Base-by-base conservation (phyloP, 208 protist genomes). In the Acanthamoeba culbertsoni region DNA sequence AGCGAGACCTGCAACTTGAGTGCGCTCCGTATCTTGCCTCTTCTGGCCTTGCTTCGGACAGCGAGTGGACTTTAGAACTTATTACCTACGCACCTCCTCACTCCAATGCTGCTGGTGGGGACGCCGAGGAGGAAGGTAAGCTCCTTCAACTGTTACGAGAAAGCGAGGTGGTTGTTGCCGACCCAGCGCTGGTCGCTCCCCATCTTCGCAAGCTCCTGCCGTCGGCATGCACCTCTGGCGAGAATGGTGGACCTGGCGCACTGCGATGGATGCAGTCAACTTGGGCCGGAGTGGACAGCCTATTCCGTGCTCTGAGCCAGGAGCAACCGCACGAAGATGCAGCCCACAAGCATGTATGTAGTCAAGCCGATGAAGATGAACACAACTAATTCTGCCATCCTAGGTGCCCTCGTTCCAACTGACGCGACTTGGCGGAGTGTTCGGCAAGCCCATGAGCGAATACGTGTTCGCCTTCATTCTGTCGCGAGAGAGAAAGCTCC, bases 391-490 rank as follows among this genome's bases (percentile, higher is more conserved):
- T 8, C 18, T 8, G 48, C 48, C 18, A 18, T 18, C 12, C 48
- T 46, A 88, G 51, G 31, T 43, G 42, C 82, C 82, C 0, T 68
- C 46, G 53, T 59, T 90, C 37, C n/a, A 14, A 20, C 35, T 90
- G 53, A 90, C 82, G n/a, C 46, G 82, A 4, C 53, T 90, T n/a
- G 82, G 82, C 31, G 82, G 82, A 0, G 82, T 90, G 46, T 90
- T 90, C 14, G 82, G 82, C 37, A 59, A 59, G 55, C 53, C 82
- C 31, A 90, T 90, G 82, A 18, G 23, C 53, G 82, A 90, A 40
- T 90, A 90, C 51, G 82, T 90, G 82, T 90, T 90, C 26, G 82
- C 82, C 0, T 90, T 45, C 53, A 40, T 90, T 31, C 82, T 90
- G 20, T 59, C 82, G 31, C 82, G 55, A 31, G 82, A 90, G 55